Percentiles rank a stretch among this genome's conserved stretches.
phyloP scores from a whole-genome alignment of 2,329 filamentous ascomycete genomes.

The Daldinia sp. region DNA sequence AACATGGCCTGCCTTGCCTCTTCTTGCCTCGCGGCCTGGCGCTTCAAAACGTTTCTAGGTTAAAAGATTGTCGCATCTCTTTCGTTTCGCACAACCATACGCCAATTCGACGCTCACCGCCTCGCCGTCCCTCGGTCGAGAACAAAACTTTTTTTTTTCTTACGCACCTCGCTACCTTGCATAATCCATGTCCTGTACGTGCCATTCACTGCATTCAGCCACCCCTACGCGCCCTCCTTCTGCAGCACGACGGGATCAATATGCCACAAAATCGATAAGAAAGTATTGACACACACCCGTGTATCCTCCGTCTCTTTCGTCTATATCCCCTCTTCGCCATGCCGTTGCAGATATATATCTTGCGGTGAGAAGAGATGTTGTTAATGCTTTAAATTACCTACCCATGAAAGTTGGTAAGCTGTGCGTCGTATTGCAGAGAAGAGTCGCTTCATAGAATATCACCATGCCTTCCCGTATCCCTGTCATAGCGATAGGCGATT shows the following conservation, averaged over 20 bases:
- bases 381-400: constrained; percentile 13
- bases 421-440: constrained; percentile 31
- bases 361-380: constrained; percentile 37
- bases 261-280: constrained; percentile 12
- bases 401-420: constrained; percentile 27
- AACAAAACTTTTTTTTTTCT: constrained; percentile 26
- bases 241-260: constrained; percentile 24
- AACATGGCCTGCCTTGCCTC: constrained; percentile 1
- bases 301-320: constrained; percentile 13
- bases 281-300: constrained; percentile 11
- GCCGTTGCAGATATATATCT: constrained; percentile 34
- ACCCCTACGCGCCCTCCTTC: constrained; percentile 16
- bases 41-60: constrained; percentile 31
- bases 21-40: constrained; percentile 33
- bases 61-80: constrained; percentile 34
- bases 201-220: constrained; percentile 25
- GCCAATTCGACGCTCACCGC: constrained; percentile 43
- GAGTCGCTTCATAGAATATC: constrained; percentile 35
- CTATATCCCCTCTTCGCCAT: constrained; percentile 21
- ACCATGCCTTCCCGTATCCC: constrained; percentile 32
- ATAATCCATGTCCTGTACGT: constrained; percentile 22
- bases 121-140: constrained; percentile 27
- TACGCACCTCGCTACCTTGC: constrained; percentile 31
- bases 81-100: constrained; percentile 32
- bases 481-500: constrained; percentile 39